Base-by-base conservation (phyloP, 139 green algal genomes). In the Picochlorum sp. region DNA sequence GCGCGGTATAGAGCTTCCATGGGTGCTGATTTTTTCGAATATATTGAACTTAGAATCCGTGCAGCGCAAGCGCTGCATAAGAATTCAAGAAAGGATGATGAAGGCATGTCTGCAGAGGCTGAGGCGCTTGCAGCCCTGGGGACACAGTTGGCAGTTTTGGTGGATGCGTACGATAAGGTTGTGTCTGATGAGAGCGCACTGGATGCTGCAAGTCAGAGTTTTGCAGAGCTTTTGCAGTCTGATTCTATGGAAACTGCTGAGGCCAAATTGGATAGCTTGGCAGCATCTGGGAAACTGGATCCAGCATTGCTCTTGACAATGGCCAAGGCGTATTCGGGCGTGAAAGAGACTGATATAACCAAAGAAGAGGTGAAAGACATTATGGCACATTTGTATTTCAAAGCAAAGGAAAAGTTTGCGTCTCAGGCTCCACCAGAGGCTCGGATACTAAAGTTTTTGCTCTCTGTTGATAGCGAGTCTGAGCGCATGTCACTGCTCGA, bases 401-500 rank as follows among this genome's bases (percentile, higher is more conserved):
- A 85, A 65, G 83, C 84, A 24, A 87, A 88, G 62, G 85, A 91
- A 56, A 74, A 74, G 6, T 82, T 86, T 63, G 82, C 75, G 18
- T 26, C 61, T 49, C 62, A 87, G 46, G 75, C 86, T 65, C 88
- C 87, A n/a, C 67, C 76, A 34, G 88, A 92, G 71, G 69, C 61
- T 18, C 86, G 87, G 58, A 95, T 95, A 56, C 71, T 95, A 38
- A 89, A 92, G 59, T 75, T 92, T 68, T 57, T 95, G 50, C 68
- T 95, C 1, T 65, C 56, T 4, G 68, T 88, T 20, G 62, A 82
- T 20, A 69, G 76, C 56, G 77, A 80, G 3, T 7, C 46, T 4
- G 74, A 94, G 49, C 69, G 74, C 4, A 41, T 49, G 9, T 52
- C 71, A 16, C 68, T 69, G 37, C 44, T 95, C 58, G 69, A 67